phyloP scores from a whole-genome alignment of 202 grass and related monocot genomes.

The Carex sylvatica region DNA sequence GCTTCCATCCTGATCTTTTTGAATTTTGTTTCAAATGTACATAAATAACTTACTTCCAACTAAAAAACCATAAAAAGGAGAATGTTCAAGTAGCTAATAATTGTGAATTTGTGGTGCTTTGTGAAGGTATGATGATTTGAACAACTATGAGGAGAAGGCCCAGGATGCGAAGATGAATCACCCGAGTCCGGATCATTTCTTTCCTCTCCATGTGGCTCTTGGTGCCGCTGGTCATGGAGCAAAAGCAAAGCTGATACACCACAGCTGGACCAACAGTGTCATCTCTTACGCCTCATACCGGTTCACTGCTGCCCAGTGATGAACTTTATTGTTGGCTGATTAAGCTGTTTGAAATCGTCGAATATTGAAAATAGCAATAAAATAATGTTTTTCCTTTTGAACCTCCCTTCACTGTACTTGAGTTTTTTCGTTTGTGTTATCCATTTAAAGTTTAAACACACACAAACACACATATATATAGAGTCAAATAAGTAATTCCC shows the following conservation, averaged over 20 bases:
- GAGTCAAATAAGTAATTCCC: too few species aligned
- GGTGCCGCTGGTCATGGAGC: conserved; percentile 54
- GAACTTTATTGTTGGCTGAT: too few species aligned
- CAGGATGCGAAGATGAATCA: conserved; percentile 50
- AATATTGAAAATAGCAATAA: too few species aligned
- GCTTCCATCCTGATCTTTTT: background rate
- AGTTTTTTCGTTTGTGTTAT: too few species aligned
- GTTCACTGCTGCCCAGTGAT: conserved; percentile 34
- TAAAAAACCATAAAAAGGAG: too few species aligned
- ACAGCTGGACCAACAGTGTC: conserved; percentile 49
- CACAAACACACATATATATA: too few species aligned
- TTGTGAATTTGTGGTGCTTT: too few species aligned
- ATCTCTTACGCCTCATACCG: conserved; percentile 63
- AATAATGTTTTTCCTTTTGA: too few species aligned
- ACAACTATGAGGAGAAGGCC: conserved; percentile 47
- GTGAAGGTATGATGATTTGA: conserved; percentile 56
- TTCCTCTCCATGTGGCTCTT: conserved; percentile 69
- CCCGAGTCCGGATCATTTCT: conserved; percentile 63
- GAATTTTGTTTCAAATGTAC: background rate
- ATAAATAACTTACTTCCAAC: too few species aligned
- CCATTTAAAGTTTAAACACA: too few species aligned
- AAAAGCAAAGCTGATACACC: conserved; percentile 61
- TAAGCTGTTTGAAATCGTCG: too few species aligned
- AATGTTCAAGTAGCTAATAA: background rate
- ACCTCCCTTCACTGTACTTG: too few species aligned